Percentiles rank a stretch among this genome's conserved stretches.
phyloP scores from a whole-genome alignment of 73 alveolate genomes.

The Tetrahymena malaccensis region DNA sequence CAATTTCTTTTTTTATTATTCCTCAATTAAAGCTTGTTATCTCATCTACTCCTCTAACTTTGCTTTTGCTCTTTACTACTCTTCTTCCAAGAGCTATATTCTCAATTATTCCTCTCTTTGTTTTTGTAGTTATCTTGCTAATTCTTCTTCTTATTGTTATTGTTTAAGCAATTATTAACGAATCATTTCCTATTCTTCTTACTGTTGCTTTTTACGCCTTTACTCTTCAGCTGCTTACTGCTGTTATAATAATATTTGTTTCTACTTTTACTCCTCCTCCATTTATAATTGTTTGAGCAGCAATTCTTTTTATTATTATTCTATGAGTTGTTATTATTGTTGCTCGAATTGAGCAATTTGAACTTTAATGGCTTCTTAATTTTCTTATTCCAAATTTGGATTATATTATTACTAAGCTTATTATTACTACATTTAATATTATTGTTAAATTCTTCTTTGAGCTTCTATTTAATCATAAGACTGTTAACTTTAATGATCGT shows the following conservation, averaged over 20 bases:
- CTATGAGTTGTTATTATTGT: background rate
- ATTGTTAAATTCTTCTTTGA: background rate
- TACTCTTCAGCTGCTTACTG: background rate
- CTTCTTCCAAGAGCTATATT: background rate
- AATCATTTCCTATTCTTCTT: background rate
- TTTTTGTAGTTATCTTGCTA: background rate
- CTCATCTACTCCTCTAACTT: background rate
- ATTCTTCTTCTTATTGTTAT: background rate
- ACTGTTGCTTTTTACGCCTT: background rate
- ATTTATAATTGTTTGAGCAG: background rate
- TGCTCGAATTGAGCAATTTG: background rate
- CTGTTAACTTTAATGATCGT: background rate
- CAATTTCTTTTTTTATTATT: background rate
- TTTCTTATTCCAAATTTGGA: background rate
- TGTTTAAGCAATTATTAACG: background rate
- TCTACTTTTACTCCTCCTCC: background rate
- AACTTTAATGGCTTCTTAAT: background rate
- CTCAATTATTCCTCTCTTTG: background rate
- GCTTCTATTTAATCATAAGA: background rate
- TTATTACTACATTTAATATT: background rate
- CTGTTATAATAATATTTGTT: background rate
- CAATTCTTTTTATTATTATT: background rate
- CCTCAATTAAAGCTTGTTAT: background rate
- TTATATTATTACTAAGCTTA: background rate
- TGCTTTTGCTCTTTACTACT: background rate